Evolutionary conservation across 768 basidiomycete species (phyloP).

Genomic region (Termitomyces sp.): DNA sequence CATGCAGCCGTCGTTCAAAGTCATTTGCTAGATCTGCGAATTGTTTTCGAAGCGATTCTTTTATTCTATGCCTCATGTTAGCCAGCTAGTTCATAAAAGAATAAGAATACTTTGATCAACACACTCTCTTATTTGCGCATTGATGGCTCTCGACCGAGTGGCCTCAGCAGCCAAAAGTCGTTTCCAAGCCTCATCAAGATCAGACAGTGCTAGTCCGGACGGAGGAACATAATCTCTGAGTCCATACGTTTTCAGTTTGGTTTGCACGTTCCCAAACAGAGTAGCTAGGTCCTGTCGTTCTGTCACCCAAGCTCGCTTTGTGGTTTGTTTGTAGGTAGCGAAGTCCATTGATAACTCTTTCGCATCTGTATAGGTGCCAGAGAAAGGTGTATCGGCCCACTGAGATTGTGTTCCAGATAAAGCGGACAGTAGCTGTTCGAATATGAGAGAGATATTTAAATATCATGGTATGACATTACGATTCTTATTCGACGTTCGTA

Average conservation of each 20-base stretch:
- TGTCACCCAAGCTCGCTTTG: constrained; percentile 83
- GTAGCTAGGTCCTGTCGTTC: constrained; percentile 87
- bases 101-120: constrained; percentile 24
- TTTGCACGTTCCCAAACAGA: constrained; percentile 90
- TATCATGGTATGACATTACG: constrained; percentile 37
- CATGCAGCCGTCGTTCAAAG: constrained; percentile 65
- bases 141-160: constrained; percentile 74
- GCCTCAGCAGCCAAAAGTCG: constrained; percentile 72
- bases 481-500: constrained; percentile 84
- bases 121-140: constrained; percentile 85
- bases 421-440: constrained; percentile 57
- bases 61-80: constrained; percentile 55
- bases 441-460: background rate
- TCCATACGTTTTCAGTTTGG: constrained; percentile 89
- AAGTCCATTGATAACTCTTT: constrained; percentile 73
- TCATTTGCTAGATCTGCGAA: constrained; percentile 78
- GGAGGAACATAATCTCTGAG: constrained; percentile 82
- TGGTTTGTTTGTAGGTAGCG: constrained; percentile 78
- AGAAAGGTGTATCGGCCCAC: constrained; percentile 68
- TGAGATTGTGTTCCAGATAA: constrained; percentile 62
- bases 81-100: background rate
- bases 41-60: constrained; percentile 71
- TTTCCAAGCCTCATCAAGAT: constrained; percentile 80
- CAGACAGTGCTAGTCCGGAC: constrained; percentile 60
- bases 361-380: constrained; percentile 78